These are phyloP conservation scores for Coemansia sp. DNA, from an alignment of 192 early-diverging fungal species.

Conservation along the genomic window DNA sequence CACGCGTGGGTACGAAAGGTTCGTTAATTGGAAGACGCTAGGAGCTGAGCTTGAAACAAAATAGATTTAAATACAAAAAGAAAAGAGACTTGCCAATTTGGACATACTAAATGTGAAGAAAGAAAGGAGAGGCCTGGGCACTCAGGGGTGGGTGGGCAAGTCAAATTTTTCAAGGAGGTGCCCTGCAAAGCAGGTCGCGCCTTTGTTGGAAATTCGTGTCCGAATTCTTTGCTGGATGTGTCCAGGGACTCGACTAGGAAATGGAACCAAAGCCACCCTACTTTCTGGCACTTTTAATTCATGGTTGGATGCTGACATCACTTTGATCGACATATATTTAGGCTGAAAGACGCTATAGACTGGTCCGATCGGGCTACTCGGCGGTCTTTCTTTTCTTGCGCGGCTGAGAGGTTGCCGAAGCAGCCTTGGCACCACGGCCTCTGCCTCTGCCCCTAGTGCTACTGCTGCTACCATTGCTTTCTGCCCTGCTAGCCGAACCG, in stretches of 20 bases:
- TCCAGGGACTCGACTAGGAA: not conserved
- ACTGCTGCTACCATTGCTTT: not conserved
- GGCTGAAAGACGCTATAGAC: not conserved
- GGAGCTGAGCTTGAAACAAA: not conserved
- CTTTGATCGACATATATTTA: not conserved
- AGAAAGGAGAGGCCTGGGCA: too few species aligned
- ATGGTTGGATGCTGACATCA: not conserved
- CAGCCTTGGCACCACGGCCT: conserved; percentile 6
- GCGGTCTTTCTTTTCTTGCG: conserved; percentile 38
- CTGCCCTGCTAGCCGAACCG: not conserved
- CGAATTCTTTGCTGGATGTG: not conserved
- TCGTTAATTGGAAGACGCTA: not conserved
- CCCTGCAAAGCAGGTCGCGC: not conserved
- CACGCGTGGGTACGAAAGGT: not conserved
- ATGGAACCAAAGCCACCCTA: too few species aligned
- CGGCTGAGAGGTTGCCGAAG: conserved; percentile 12
- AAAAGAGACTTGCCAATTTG: not conserved
- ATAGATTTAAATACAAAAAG: not conserved
- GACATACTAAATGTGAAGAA: not conserved
- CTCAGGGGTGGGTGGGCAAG: not conserved
- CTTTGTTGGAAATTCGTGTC: not conserved
- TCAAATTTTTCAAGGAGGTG: not conserved
- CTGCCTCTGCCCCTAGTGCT: conserved; percentile 11
- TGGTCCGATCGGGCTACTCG: conserved; percentile 3
- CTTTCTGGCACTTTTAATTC: too few species aligned